Conservation (phyloP, 192 early-diverging fungal species). For the Glomus cerebriforme region DNA sequence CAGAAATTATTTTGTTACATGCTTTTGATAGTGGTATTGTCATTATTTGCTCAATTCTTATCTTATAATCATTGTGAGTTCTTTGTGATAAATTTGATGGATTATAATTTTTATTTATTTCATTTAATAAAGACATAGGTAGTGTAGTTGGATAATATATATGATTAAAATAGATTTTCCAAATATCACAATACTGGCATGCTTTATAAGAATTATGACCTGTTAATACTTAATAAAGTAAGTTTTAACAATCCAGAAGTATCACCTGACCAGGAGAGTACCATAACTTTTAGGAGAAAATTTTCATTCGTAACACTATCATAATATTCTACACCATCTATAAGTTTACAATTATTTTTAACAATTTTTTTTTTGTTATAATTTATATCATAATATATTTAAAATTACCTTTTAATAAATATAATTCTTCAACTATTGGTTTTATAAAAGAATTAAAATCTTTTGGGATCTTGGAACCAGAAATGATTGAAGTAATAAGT, state of each 20-base stretch:
- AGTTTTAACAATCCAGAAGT: background rate
- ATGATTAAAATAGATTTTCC: background rate
- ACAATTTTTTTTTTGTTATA: no score
- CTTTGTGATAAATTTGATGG: background rate
- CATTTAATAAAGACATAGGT: background rate
- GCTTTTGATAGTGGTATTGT: background rate
- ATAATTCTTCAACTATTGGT: background rate
- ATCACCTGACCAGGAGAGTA: background rate
- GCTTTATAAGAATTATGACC: background rate
- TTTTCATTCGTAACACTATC: background rate
- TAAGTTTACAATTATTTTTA: no score
- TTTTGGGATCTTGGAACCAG: background rate
- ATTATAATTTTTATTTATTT: background rate
- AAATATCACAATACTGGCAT: background rate
- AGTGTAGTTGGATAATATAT: background rate
- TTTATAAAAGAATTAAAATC: slow-evolving; percentile 3
- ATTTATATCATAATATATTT: no score
- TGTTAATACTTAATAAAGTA: background rate
- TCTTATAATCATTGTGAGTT: background rate
- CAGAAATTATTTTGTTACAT: background rate
- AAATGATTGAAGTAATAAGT: background rate
- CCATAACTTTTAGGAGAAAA: background rate
- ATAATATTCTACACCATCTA: background rate
- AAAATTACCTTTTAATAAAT: background rate
- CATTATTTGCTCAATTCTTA: background rate